phyloP scores from a whole-genome alignment of 225 moss, liverwort and hornwort genomes.

The Bryum argenteum region DNA sequence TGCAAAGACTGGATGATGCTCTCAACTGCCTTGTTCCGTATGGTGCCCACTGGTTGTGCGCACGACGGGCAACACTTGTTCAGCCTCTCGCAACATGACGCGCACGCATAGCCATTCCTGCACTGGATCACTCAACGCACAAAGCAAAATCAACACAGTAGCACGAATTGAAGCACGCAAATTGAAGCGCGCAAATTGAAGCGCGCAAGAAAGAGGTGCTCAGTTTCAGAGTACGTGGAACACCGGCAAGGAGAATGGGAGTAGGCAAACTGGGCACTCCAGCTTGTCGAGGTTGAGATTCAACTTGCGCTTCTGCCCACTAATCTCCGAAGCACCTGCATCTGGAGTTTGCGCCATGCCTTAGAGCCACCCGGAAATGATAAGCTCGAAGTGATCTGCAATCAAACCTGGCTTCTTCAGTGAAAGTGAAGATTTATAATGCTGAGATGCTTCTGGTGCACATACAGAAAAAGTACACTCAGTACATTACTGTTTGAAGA shows the following conservation, averaged over 20 bases:
- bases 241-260: conserved; percentile 8
- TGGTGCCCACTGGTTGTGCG: neutral
- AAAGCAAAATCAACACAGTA: neutral
- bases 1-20: too few relatives aligned
- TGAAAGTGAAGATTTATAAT: too few relatives aligned
- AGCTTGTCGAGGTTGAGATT: conserved; percentile 6
- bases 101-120: conserved; percentile 26
- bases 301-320: too few relatives aligned
- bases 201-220: too few relatives aligned
- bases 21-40: conserved; percentile 24
- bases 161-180: too few relatives aligned
- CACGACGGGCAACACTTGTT: conserved; percentile 24
- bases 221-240: conserved; percentile 14
- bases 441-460: too few relatives aligned
- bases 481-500: too few relatives aligned
- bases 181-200: too few relatives aligned
- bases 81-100: neutral
- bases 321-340: neutral
- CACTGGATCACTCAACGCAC: conserved; percentile 1
- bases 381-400: neutral
- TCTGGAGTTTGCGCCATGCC: conserved; percentile 7
- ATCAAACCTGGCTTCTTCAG: too few relatives aligned
- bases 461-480: too few relatives aligned
- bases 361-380: neutral
- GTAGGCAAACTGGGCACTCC: neutral